phyloP scores from a whole-genome alignment of 371 early-diverging fungal species.

The Nosema muscidifuracis region DNA sequence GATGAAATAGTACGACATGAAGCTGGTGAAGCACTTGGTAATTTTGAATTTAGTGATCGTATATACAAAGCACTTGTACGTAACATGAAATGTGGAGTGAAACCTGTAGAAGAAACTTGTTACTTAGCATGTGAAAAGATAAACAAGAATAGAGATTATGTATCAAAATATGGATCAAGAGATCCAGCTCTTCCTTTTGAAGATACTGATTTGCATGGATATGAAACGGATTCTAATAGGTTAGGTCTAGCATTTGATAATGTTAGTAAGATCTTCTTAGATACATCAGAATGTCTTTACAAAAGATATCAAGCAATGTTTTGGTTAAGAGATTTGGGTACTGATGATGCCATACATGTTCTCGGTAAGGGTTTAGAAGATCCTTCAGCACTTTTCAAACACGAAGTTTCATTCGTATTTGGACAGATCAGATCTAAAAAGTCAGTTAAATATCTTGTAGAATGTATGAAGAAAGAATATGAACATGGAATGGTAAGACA shows the following conservation, averaged over 20 bases:
- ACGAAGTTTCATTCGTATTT: conserved; percentile 92
- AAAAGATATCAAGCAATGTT: conserved; percentile 96
- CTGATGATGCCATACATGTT: conserved; percentile 71
- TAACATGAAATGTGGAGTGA: conserved; percentile 29
- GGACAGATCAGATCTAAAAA: conserved; percentile 91
- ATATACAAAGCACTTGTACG: conserved; percentile 34
- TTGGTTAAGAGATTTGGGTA: conserved; percentile 76
- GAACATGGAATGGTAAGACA: conserved; percentile 94
- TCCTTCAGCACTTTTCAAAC: conserved; percentile 76
- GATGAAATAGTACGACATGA: conserved; percentile 96
- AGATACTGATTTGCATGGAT: too few relatives aligned
- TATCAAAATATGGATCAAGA: conserved; percentile 49
- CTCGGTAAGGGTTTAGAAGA: conserved; percentile 74
- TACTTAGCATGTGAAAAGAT: conserved; percentile 76
- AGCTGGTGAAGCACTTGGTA: conserved; percentile 64
- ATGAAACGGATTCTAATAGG: too few relatives aligned
- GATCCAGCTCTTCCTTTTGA: conserved; percentile 64
- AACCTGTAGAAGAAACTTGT: conserved; percentile 73
- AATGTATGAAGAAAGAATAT: conserved; percentile 67
- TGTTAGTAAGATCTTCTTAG: conserved; percentile 68
- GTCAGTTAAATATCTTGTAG: conserved; percentile 73
- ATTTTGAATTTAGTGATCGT: conserved; percentile 36
- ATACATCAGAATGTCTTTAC: conserved; percentile 71
- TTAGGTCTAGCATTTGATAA: conserved; percentile 75
- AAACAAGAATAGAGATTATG: conserved; percentile 59